These are phyloP conservation scores for Aspergillus biplanus DNA, from an alignment of 495 filamentous ascomycete genomes.

Conservation along the genomic window DNA sequence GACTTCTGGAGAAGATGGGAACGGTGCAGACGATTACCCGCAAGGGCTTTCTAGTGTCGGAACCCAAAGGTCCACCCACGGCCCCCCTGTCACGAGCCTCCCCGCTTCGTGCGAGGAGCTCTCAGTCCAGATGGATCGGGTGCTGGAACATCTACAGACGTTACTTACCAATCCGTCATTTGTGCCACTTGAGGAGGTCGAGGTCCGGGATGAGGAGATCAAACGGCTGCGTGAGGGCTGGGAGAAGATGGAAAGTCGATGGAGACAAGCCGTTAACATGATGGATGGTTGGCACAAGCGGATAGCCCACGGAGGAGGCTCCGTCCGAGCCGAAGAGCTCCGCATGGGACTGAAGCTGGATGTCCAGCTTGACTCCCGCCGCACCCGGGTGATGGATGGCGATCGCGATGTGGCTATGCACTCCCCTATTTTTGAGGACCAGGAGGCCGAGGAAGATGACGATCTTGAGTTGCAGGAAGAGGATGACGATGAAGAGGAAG, in stretches of 20 bases:
- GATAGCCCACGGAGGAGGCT: conserved; percentile 76
- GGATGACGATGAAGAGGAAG: conserved; percentile 44
- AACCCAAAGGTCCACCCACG: conserved; percentile 32
- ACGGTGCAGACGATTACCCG: conserved; percentile 45
- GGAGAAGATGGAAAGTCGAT: conserved; percentile 88
- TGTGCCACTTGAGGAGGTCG: conserved; percentile 93
- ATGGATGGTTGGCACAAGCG: conserved; percentile 92
- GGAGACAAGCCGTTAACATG: conserved; percentile 85
- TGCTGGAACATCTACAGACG: conserved; percentile 77
- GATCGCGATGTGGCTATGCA: conserved; percentile 33
- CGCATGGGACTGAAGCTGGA: conserved; percentile 74
- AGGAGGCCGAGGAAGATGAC: conserved; percentile 51
- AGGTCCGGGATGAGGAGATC: conserved; percentile 89
- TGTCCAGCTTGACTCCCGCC: conserved; percentile 56
- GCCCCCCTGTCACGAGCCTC: conserved; percentile 40
- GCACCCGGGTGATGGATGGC: conserved; percentile 29
- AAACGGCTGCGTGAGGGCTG: conserved; percentile 76
- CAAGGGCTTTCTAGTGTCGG: conserved; percentile 43
- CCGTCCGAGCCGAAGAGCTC: conserved; percentile 81
- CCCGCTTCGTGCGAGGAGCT: conserved; percentile 72
- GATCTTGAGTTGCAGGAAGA: conserved; percentile 27
- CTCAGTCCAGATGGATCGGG: conserved; percentile 68
- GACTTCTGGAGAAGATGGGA: conserved; percentile 52
- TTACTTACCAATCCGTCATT: conserved; percentile 94
- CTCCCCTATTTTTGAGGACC: conserved; percentile 57